Conservation (phyloP, 2,329 filamentous ascomycete genomes). For the Arthrobotrys pseudoclavata region DNA sequence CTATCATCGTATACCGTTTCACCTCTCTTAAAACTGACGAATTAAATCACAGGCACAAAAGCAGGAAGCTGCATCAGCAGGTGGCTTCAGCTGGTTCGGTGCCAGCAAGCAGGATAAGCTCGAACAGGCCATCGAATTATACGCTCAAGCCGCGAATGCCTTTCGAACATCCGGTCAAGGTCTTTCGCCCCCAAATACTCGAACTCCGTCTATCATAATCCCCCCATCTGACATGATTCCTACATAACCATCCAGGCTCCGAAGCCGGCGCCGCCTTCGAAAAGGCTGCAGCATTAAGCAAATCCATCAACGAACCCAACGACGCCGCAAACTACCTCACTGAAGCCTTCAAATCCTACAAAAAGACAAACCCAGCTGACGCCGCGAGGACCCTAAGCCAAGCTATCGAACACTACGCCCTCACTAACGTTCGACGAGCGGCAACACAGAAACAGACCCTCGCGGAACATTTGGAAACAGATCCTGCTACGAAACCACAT, state of each 20-base stretch:
- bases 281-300: slow-evolving; percentile 46
- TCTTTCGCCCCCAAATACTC: slow-evolving; percentile 66
- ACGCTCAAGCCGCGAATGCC: slow-evolving; percentile 88
- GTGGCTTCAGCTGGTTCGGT: slow-evolving; percentile 91
- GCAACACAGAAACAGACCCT: slow-evolving; percentile 91
- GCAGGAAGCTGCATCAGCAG: slow-evolving; percentile 77
- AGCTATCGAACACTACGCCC: slow-evolving; percentile 87
- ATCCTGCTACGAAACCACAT: slow-evolving; percentile 81
- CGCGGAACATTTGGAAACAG: slow-evolving; percentile 86
- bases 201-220: not conserved
- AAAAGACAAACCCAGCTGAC: slow-evolving; percentile 80
- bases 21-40: not conserved
- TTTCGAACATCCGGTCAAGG: slow-evolving; percentile 89
- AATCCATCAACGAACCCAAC: slow-evolving; percentile 82
- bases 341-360: slow-evolving; percentile 96
- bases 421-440: slow-evolving; percentile 89
- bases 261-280: slow-evolving; percentile 53
- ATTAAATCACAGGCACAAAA: slow-evolving; percentile 80
- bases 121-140: slow-evolving; percentile 88
- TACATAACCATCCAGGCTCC: not conserved
- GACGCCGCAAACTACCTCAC: slow-evolving; percentile 89
- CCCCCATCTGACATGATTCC: not conserved
- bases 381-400: slow-evolving; percentile 83
- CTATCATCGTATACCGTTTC: not conserved
- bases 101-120: slow-evolving; percentile 84